Evolutionary conservation across 306 rosid genomes (phyloP).

Genomic region (Trifolium fragiferum): DNA sequence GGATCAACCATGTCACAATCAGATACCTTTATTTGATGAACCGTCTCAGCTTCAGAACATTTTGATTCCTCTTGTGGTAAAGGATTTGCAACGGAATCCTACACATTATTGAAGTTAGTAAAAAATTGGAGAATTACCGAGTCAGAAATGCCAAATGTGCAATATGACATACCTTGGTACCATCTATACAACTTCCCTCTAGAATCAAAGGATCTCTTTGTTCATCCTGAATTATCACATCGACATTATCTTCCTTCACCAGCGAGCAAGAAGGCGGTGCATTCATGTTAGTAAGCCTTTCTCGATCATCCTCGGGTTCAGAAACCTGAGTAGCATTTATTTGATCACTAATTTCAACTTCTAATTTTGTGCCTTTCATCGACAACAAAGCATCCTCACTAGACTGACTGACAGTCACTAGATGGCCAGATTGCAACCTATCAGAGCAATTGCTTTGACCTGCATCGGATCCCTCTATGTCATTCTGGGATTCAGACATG

Average conservation of each 20-base stretch:
- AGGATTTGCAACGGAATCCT: constrained; percentile 37
- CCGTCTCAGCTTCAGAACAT: constrained; percentile 37
- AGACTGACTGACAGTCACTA: constrained; percentile 15
- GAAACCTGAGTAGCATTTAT: constrained; percentile 29
- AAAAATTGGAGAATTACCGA: background rate
- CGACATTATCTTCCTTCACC: constrained; percentile 31
- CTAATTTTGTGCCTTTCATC: constrained; percentile 20
- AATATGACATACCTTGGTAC: constrained; percentile 40
- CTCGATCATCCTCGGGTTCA: constrained; percentile 31
- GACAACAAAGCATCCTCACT: constrained; percentile 33
- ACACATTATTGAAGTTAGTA: constrained; percentile 29
- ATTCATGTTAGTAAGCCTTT: constrained; percentile 18
- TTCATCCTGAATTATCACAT: constrained; percentile 27
- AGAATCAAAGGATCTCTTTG: constrained; percentile 25
- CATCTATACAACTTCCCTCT: constrained; percentile 28
- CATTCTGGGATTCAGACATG: constrained; percentile 23
- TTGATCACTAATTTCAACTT: constrained; percentile 40
- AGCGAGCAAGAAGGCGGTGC: constrained; percentile 24
- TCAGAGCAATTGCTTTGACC: constrained; percentile 23
- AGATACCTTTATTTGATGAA: constrained; percentile 37
- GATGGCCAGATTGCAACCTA: constrained; percentile 35
- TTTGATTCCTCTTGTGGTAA: constrained; percentile 33
- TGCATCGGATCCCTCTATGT: constrained; percentile 26
- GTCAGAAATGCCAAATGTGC: constrained; percentile 1
- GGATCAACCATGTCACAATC: constrained; percentile 40